These are phyloP conservation scores for Chrysosphaeria jannelii DNA, from an alignment of 2,329 filamentous ascomycete genomes.

Conservation along the genomic window DNA sequence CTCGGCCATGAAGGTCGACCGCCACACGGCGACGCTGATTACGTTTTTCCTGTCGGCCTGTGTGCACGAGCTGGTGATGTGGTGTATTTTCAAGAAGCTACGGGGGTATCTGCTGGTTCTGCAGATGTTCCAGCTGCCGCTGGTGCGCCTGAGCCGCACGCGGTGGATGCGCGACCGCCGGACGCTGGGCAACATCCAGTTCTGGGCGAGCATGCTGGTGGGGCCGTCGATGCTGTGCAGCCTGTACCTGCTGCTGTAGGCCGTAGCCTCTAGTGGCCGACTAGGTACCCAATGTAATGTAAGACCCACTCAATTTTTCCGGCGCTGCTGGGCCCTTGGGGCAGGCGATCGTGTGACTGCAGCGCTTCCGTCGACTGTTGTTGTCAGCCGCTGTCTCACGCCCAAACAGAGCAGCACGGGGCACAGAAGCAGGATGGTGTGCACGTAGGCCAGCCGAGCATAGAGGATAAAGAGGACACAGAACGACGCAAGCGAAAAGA, in stretches of 20 bases:
- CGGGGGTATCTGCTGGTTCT: slow-evolving; percentile 42
- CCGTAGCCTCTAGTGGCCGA: neutral
- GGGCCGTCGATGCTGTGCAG: slow-evolving; percentile 38
- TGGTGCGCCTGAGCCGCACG: slow-evolving; percentile 36
- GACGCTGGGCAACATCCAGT: slow-evolving; percentile 40
- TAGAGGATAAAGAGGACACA: too few relatives aligned
- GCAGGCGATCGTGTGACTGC: too few relatives aligned
- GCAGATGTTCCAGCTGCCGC: slow-evolving; percentile 44
- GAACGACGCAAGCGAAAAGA: too few relatives aligned
- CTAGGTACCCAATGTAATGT: too few relatives aligned
- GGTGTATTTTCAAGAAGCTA: slow-evolving; percentile 50
- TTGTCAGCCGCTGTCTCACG: too few relatives aligned
- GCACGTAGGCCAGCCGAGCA: too few relatives aligned
- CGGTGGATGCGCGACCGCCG: slow-evolving; percentile 29
- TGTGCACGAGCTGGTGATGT: slow-evolving; percentile 52
- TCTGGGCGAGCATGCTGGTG: slow-evolving; percentile 54
- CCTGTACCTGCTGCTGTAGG: slow-evolving; percentile 24
- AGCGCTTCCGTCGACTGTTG: too few relatives aligned
- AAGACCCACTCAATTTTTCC: too few relatives aligned
- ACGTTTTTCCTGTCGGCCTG: slow-evolving; percentile 45
- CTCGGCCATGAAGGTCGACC: slow-evolving; percentile 38
- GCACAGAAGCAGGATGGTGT: too few relatives aligned
- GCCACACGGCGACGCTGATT: slow-evolving; percentile 40
- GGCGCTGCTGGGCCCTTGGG: too few relatives aligned
- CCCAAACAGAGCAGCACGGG: too few relatives aligned